These are phyloP conservation scores for Cyclotella atomus DNA, from an alignment of 108 stramenopile species.

Conservation along the genomic window DNA sequence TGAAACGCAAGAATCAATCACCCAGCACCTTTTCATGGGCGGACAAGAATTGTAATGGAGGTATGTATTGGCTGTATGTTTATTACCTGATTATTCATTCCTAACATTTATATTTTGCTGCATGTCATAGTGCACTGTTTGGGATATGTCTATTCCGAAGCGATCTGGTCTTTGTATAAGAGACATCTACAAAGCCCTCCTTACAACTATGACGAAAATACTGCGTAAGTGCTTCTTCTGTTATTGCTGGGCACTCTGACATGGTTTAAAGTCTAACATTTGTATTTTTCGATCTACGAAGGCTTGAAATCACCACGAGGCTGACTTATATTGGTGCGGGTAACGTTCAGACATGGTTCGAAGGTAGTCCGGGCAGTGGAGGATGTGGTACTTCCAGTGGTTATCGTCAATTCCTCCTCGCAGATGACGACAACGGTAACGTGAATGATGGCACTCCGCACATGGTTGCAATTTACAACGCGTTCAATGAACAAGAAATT, in stretches of 20 bases:
- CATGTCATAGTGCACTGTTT: constrained; percentile 10
- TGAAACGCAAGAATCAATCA: background rate
- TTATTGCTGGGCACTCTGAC: no score
- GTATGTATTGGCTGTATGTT: background rate
- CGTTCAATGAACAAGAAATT: constrained; percentile 33
- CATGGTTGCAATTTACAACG: constrained; percentile 24
- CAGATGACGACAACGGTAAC: constrained; percentile 38
- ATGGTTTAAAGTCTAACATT: no score
- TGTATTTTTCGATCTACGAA: no score
- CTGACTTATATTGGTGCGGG: constrained; percentile 34
- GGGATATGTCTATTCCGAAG: constrained; percentile 27
- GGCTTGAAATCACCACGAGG: no score
- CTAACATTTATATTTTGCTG: background rate
- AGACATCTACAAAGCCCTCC: constrained; percentile 4
- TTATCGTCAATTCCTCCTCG: constrained; percentile 20
- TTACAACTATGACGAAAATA: constrained; percentile 30
- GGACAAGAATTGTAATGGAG: constrained; percentile 6
- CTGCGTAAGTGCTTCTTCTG: no score
- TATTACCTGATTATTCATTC: no score
- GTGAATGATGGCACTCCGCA: constrained; percentile 36
- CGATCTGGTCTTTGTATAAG: constrained; percentile 32
- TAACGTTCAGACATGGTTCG: constrained; percentile 28
- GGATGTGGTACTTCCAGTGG: constrained; percentile 32
- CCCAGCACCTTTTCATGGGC: constrained; percentile 15
- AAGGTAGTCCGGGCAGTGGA: constrained; percentile 17